Evolutionary conservation across 208 protist genomes (phyloP), one percentile per base, ranked within the genome.

Genomic region (Acanthamoeba triangularis): DNA sequence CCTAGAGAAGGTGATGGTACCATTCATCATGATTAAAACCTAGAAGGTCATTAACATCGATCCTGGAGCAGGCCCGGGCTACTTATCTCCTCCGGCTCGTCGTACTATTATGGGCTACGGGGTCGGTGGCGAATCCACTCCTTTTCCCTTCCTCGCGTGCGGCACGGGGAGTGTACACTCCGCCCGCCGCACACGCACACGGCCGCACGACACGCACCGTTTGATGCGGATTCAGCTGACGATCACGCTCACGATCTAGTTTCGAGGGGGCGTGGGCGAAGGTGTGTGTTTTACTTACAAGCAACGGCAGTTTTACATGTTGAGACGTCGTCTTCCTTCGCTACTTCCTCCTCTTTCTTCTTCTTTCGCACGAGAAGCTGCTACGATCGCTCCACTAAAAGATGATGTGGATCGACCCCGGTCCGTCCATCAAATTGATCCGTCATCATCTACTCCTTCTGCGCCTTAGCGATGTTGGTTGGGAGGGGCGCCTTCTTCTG

Each of bases 1-100:
- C 74, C 74, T 82, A 82, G 41, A 82, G 74, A 82, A 82, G 74
- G 41, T n/a, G 74, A 82, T 82, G 28, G 74, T 54, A 82, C 74
- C 74, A 52, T 82, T 82, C 74, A 82, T 82, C 74, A 82, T n/a
- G 13, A 82, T 49, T 47, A 49, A 82, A 82, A 82, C 28, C 74
- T 28, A 82, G 35, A 82, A 82, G 35, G 74, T 82, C 74, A 82
- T 82, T 82, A 82, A 82, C 74, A 82, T 23, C 37, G 33, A 20
- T 30, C 44, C 2, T 74, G 0, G 65, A 35, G 25, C 37, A 1
- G 37, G 23, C 3, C 28, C 5, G 61, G 16, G 23, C 61, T 67
- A 67, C 61, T 67, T 18, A 18, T 67, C 61, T 67, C 61, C 61
- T 67, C 61, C 61, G 3, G 61, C 61, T 67, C 61, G 16, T 28